phyloP scores from a whole-genome alignment of 176 grass and related monocot species.

The Puccinellia tenuiflora region DNA sequence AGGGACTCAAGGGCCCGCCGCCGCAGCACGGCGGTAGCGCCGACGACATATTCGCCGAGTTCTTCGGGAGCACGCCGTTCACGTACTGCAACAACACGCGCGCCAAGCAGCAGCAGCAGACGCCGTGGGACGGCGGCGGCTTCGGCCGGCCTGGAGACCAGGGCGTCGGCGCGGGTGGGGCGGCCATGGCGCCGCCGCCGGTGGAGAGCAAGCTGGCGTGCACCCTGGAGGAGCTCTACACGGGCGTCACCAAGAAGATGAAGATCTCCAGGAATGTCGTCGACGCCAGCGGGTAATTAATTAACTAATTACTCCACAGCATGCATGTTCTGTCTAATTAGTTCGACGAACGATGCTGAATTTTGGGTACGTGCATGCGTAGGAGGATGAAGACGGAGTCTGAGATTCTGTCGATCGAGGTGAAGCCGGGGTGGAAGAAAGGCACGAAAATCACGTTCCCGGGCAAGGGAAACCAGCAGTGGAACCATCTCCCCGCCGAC shows the following conservation, averaged over 20 bases:
- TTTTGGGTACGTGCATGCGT: not conserved
- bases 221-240: slow-evolving; percentile 79
- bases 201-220: slow-evolving; percentile 76
- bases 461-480: slow-evolving; percentile 47
- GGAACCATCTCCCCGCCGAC: slow-evolving; percentile 35
- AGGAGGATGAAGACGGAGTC: slow-evolving; percentile 58
- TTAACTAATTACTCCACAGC: not conserved
- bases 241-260: slow-evolving; percentile 74
- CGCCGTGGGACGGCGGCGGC: slow-evolving; percentile 19
- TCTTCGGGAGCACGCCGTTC: slow-evolving; percentile 70
- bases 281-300: slow-evolving; percentile 42
- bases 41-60: slow-evolving; percentile 79
- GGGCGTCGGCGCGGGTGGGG: not conserved
- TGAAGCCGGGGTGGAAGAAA: slow-evolving; percentile 88
- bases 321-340: not conserved
- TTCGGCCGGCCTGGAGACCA: slow-evolving; percentile 1
- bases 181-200: not conserved
- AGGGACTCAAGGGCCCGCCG: slow-evolving; percentile 39
- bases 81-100: slow-evolving; percentile 42
- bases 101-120: slow-evolving; percentile 19
- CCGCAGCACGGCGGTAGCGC: not conserved
- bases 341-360: not conserved
- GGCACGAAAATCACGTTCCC: slow-evolving; percentile 80
- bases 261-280: slow-evolving; percentile 62
- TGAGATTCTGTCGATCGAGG: slow-evolving; percentile 58